Conservation (phyloP, 345 rosid species). For the Camelina hispida region DNA sequence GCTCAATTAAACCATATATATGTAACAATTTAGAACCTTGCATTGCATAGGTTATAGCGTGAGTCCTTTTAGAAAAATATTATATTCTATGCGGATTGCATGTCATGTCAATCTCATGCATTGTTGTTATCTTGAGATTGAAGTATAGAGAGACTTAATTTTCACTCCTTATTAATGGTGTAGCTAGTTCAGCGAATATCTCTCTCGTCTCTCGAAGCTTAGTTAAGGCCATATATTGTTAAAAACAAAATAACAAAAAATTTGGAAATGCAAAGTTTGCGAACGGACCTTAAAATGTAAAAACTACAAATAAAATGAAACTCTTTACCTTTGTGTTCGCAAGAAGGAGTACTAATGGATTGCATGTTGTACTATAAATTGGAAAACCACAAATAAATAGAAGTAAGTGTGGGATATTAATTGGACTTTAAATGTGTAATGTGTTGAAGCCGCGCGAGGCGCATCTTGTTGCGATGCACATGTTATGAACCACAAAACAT, state of each 20-base stretch:
- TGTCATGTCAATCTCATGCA: neutral
- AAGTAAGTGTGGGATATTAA: neutral
- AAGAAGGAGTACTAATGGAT: no score
- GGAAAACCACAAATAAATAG: neutral
- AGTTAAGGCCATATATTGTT: no score
- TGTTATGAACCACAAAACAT: conserved; percentile 28
- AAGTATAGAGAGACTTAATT: neutral
- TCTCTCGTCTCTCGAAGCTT: neutral
- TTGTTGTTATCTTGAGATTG: neutral
- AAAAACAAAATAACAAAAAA: no score
- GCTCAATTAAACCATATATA: no score
- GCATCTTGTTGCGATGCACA: conserved; percentile 37
- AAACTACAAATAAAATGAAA: no score
- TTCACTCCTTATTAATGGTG: neutral
- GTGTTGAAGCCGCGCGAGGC: conserved; percentile 29
- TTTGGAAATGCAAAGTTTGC: no score
- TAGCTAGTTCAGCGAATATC: neutral
- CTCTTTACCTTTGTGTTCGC: no score
- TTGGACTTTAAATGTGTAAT: conserved; percentile 25
- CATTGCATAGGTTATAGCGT: neutral
- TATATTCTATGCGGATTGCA: neutral
- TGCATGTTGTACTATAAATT: neutral
- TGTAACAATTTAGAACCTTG: neutral
- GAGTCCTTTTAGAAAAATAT: neutral
- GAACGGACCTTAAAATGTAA: no score